Conservation (phyloP, 1,284 basidiomycete species). For the Austroboletus olivaceoglutinosus region DNA sequence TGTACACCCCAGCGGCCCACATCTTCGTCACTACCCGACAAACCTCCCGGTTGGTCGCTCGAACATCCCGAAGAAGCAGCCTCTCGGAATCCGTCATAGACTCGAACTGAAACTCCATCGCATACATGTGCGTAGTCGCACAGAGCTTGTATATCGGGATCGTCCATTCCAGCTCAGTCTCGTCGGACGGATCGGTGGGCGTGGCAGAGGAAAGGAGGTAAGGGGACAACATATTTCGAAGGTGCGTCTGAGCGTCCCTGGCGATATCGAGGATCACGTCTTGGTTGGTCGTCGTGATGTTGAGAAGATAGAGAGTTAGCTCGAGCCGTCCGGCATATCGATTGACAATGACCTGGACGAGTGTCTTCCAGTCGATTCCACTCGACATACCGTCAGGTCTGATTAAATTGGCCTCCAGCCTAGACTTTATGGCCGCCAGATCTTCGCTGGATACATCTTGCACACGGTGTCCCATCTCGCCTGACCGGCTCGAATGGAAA, state of each 20-base stretch:
- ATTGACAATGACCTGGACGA: constrained; percentile 41
- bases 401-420: constrained; percentile 24
- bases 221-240: constrained; percentile 23
- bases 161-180: constrained; percentile 21
- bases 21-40: constrained; percentile 44
- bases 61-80: constrained; percentile 34
- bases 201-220: constrained; percentile 14
- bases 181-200: constrained; percentile 3
- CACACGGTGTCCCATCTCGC: constrained; percentile 32
- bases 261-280: constrained; percentile 12
- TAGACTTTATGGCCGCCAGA: constrained; percentile 12
- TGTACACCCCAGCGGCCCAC: constrained; percentile 41
- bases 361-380: constrained; percentile 44
- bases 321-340: constrained; percentile 45
- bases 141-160: constrained; percentile 29
- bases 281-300: constrained; percentile 8
- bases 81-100: constrained; percentile 38
- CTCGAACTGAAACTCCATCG: constrained; percentile 16
- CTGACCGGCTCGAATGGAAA: constrained; percentile 23
- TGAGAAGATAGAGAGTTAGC: constrained; percentile 38
- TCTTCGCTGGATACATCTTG: constrained; percentile 31
- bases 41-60: constrained; percentile 42
- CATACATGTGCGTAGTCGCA: constrained; percentile 36
- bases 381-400: constrained; percentile 20
- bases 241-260: constrained; percentile 22